Evolutionary conservation across 1,284 basidiomycete genomes (phyloP), one percentile per base, ranked within the genome.

Genomic region (Tilletia caries): DNA sequence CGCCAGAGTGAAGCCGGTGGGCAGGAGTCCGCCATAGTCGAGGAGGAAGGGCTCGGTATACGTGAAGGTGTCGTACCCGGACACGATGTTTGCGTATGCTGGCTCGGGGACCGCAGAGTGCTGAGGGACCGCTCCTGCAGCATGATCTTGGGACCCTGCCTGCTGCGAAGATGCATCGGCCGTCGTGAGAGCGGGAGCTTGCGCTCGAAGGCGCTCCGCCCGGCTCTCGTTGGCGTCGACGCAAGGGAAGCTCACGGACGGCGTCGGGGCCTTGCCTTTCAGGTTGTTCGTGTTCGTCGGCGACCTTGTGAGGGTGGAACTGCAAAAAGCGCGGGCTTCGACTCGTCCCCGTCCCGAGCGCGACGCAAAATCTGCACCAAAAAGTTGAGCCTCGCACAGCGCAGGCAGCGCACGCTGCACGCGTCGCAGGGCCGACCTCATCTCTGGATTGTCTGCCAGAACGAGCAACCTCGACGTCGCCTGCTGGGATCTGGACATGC

Each of bases 1-100:
- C 0, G 96, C 96, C 68, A 98, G 87, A 73, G 92, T 88, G 78
- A 93, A 92, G 12, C 66, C 29, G 20, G 88, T 85, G 0, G 92
- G 89, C 0, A 98, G 86, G 0, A 89, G 85, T 0, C 87, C 83
- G 0, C 89, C 86, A 64, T 87, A 87, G 85, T 98, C 97, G 15
- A 98, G 87, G 0, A 88, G 86, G 32, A 97, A 86, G 0, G 91
- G 88, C 1, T 84, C 77, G 0, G 84, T 37, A 68, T 85, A 78
- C 69, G 81, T 71, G 77, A 79, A 85, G 29, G 77, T 54, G 60
- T 82, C 64, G 72, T 85, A 86, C 8, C 85, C 85, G 2, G 79
- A 79, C 1, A 84, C 81, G n/a, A 85, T 78, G 62, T 84, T 85
- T 41, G 82, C 77, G 71, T 85, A 86, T 1, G 83, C 82, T 0